Evolutionary conservation across 805 yeast genomes (phyloP).

Genomic region (Tetrapisispora phaffii): DNA sequence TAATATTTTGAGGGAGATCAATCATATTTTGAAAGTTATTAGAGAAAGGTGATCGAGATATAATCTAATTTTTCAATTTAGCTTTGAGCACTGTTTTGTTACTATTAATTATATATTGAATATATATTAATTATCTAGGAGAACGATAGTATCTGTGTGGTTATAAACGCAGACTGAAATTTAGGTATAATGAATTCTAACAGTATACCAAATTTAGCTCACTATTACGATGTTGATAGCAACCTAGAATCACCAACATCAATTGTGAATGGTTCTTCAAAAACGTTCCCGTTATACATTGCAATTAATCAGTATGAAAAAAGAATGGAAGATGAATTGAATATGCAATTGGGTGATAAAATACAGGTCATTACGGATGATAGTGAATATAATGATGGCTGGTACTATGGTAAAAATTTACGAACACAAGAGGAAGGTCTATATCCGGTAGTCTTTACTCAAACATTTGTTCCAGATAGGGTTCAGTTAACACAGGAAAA

Average conservation of each 20-base stretch:
- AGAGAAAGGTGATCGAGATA: too few species aligned
- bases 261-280: neutral
- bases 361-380: slow-evolving; percentile 88
- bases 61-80: too few species aligned
- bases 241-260: neutral
- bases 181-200: neutral
- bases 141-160: neutral
- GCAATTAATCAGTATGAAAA: slow-evolving; percentile 84
- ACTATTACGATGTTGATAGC: neutral
- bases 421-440: slow-evolving; percentile 69
- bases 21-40: too few species aligned
- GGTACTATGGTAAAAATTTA: slow-evolving; percentile 87
- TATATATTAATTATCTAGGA: too few species aligned
- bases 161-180: neutral
- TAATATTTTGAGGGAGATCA: too few species aligned
- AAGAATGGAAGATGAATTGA: slow-evolving; percentile 82
- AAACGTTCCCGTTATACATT: slow-evolving; percentile 29
- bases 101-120: neutral
- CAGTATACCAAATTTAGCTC: neutral
- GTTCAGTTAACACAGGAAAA: neutral
- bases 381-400: slow-evolving; percentile 87
- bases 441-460: slow-evolving; percentile 85
- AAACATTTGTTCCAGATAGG: slow-evolving; percentile 33
- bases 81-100: too few species aligned
- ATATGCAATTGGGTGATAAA: slow-evolving; percentile 70